phyloP scores from a whole-genome alignment of 2,329 filamentous ascomycete species.

The Fusarium clavum region DNA sequence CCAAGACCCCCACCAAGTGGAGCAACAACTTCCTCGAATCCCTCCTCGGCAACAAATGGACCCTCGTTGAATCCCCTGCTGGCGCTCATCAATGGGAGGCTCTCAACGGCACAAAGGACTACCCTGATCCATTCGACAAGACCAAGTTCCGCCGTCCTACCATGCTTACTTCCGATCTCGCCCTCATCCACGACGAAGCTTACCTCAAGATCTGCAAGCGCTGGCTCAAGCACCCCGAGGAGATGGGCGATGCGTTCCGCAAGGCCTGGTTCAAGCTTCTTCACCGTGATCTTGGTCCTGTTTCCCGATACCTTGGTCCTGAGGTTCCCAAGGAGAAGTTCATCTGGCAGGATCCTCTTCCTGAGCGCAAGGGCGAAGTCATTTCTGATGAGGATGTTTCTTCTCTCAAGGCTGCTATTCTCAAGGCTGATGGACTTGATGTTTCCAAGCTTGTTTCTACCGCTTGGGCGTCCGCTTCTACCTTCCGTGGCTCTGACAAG shows the following conservation, averaged over 20 bases:
- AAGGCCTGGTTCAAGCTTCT: slow-evolving; percentile 87
- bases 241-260: slow-evolving; percentile 76
- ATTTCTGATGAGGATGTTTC: slow-evolving; percentile 72
- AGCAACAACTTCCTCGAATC: slow-evolving; percentile 80
- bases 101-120: slow-evolving; percentile 74
- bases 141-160: slow-evolving; percentile 79
- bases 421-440: slow-evolving; percentile 67
- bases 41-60: slow-evolving; percentile 83
- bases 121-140: slow-evolving; percentile 77
- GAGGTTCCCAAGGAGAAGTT: slow-evolving; percentile 77
- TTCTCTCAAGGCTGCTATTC: slow-evolving; percentile 75
- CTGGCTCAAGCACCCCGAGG: slow-evolving; percentile 75
- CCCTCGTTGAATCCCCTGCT: slow-evolving; percentile 78
- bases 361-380: slow-evolving; percentile 66
- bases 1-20: slow-evolving; percentile 80
- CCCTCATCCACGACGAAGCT: slow-evolving; percentile 75
- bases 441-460: slow-evolving; percentile 71
- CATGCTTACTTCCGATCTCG: slow-evolving; percentile 81
- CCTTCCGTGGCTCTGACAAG: slow-evolving; percentile 82
- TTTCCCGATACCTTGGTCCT: slow-evolving; percentile 77
- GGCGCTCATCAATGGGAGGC: slow-evolving; percentile 80
- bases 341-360: slow-evolving; percentile 82
- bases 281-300: slow-evolving; percentile 82
- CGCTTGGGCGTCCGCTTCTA: slow-evolving; percentile 77
- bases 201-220: slow-evolving; percentile 82